Evolutionary conservation across 2,329 filamentous ascomycete species (phyloP), one percentile per base, ranked within the genome.

Genomic region (Cytospora chrysosperma): DNA sequence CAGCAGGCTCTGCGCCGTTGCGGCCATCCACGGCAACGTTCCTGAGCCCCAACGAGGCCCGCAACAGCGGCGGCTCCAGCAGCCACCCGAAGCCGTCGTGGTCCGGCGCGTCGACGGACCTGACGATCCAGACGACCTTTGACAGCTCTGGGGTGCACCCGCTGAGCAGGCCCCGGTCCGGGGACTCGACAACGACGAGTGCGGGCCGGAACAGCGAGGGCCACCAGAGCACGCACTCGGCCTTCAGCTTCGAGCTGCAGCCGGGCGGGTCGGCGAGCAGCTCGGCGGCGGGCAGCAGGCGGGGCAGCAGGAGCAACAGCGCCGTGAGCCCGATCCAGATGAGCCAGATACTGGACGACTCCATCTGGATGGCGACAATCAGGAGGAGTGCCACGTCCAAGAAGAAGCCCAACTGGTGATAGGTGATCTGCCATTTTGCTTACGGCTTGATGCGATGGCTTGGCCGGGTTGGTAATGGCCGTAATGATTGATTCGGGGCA

Each of bases 311-410:
- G 51, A 84, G 87, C 27, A 86, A 84, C 61, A 93, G 89, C 74
- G 81, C 83, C 6, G 88, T 93, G 63, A 92, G 87, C 71, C 88
- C 89, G 56, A 85, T 88, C 55, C 89, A 93, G 70, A 90, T 96
- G 69, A 86, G 93, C 74, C 88, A 93, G 69, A 90, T 95, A 72
- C 83, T 98, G 61, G 92, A 95, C 71, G 91, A 94, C 71, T 95
- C 92, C 21, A 89, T 91, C 19, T 98, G 94, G 94, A 91, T 94
- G 58, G 92, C 96, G 77, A 96, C 91, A 79, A 93, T 97, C 68
- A 84, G 93, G 67, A 85, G 92, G 67, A 96, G 92, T 77, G 92
- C 95, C 69, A 97, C 93, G 59, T 84, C 83, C 59, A 79, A 77
- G 68, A 68, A 50, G 58, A 63, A 56, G 24, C 54, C 61, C 13